Conservation (phyloP, 2,329 filamentous ascomycete genomes). For the Diaporthe citrichinensis region DNA sequence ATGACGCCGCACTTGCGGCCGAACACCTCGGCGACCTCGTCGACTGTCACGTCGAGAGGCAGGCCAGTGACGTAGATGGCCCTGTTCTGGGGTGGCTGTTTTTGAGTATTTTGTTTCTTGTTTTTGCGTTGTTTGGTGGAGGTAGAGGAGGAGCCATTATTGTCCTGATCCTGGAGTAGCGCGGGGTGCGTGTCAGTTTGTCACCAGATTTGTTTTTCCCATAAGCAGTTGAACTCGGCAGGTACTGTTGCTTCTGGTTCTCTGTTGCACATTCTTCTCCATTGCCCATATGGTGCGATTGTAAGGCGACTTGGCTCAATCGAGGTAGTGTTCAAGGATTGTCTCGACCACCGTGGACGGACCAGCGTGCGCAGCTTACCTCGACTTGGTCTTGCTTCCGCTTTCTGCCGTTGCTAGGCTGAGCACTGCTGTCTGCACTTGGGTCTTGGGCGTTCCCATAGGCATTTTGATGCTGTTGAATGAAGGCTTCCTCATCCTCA, state of each 20-base stretch:
- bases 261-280: conserved; percentile 23
- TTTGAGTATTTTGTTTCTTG: conserved; percentile 58
- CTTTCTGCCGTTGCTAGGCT: conserved; percentile 52
- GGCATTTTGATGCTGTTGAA: conserved; percentile 48
- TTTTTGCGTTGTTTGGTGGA: conserved; percentile 46
- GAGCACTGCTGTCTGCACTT: conserved; percentile 41
- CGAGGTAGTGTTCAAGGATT: conserved; percentile 33
- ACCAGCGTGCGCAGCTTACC: conserved; percentile 56
- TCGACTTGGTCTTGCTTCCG: conserved; percentile 60
- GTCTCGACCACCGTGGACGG: conserved; percentile 43
- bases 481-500: conserved; percentile 49
- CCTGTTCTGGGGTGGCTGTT: conserved; percentile 76
- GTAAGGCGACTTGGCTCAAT: conserved; percentile 1
- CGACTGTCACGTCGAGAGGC: conserved; percentile 81
- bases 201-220: conserved; percentile 35
- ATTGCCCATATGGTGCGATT: conserved; percentile 7
- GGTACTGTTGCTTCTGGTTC: conserved; percentile 6
- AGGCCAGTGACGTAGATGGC: conserved; percentile 94
- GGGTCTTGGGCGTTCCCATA: conserved; percentile 43
- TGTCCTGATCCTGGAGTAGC: conserved; percentile 48
- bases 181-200: conserved; percentile 42
- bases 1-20: conserved; percentile 89
- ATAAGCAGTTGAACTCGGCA: conserved; percentile 28
- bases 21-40: conserved; percentile 88
- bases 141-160: conserved; percentile 45